phyloP scores from a whole-genome alignment of 495 filamentous ascomycete genomes.

The Aspergillus wentii region DNA sequence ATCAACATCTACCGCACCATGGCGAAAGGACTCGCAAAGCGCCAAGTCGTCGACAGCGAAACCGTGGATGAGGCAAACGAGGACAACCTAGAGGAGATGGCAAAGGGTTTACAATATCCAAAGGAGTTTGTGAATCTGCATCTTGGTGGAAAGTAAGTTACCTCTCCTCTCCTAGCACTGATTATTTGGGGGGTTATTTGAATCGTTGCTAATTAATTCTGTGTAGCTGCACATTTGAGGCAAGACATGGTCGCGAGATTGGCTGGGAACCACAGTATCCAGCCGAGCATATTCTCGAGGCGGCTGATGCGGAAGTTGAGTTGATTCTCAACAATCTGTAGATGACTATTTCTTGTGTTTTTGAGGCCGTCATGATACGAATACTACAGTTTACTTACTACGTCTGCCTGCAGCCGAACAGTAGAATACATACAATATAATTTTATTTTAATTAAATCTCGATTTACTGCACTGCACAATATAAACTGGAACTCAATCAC shows the following conservation, averaged over 20 bases:
- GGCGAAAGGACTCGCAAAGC: constrained; percentile 31
- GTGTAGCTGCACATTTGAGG: constrained; percentile 28
- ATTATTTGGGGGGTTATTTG: background rate
- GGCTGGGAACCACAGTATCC: constrained; percentile 35
- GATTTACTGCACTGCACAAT: no score
- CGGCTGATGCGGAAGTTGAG: constrained; percentile 34
- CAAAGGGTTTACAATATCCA: constrained; percentile 26
- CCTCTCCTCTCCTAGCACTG: background rate
- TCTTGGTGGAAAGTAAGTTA: constrained; percentile 29
- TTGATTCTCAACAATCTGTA: constrained; percentile 20
- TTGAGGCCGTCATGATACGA: no score
- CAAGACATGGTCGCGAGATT: constrained; percentile 28
- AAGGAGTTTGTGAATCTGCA: constrained; percentile 24
- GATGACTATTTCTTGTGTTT: no score
- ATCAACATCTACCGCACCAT: constrained; percentile 40
- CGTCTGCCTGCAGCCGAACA: no score
- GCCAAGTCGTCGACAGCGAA: constrained; percentile 26
- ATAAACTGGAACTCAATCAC: no score
- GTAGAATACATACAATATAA: no score
- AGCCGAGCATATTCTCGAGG: constrained; percentile 36
- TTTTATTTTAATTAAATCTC: no score
- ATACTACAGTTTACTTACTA: no score
- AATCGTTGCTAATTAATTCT: no score
- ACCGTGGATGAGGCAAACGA: constrained; percentile 26
- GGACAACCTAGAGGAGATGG: constrained; percentile 28